A percentile compares a stretch with the other conserved stretches of the same genome.
Conservation (phyloP, 1,284 basidiomycete species). For the Ustilago xerochloae region DNA sequence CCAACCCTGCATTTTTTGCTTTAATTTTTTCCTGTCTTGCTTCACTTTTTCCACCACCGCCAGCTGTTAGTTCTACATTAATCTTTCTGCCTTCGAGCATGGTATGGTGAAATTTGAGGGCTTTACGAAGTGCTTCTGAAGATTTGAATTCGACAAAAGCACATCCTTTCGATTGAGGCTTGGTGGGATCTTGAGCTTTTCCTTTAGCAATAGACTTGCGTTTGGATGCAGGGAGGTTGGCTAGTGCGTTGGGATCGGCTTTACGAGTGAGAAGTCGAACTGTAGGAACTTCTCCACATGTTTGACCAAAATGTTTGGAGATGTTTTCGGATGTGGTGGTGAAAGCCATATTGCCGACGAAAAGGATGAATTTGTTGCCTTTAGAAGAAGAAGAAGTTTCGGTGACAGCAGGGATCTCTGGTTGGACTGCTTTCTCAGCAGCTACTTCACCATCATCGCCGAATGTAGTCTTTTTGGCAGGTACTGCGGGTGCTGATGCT, state of each 20-base stretch:
- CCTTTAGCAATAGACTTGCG: conserved; percentile 66
- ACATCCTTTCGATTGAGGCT: conserved; percentile 61
- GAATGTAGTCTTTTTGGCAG: conserved; percentile 42
- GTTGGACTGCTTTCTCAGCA: conserved; percentile 14
- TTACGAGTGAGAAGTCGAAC: conserved; percentile 65
- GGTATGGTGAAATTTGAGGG: conserved; percentile 66
- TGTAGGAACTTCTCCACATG: conserved; percentile 61
- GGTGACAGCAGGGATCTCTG: background rate
- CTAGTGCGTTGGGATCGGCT: conserved; percentile 48
- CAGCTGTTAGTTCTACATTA: conserved; percentile 67
- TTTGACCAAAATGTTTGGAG: conserved; percentile 57
- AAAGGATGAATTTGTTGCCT: conserved; percentile 58
- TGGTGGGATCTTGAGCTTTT: conserved; percentile 60
- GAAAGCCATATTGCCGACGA: conserved; percentile 67
- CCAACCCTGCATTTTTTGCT: conserved; percentile 61
- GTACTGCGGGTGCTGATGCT: conserved; percentile 5
- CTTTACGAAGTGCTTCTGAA: conserved; percentile 56
- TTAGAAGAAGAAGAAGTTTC: conserved; percentile 16
- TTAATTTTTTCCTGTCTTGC: conserved; percentile 62
- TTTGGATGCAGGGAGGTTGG: conserved; percentile 58
- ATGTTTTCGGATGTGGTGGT: conserved; percentile 57
- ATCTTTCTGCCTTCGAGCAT: conserved; percentile 63
- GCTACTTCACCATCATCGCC: conserved; percentile 44
- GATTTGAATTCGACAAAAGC: conserved; percentile 65
- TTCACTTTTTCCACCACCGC: conserved; percentile 63